Percentiles rank a stretch among this genome's conserved stretches.
These are phyloP conservation scores for Penicillium decumbens DNA, from an alignment of 2,329 filamentous ascomycete species.

Conservation along the genomic window DNA sequence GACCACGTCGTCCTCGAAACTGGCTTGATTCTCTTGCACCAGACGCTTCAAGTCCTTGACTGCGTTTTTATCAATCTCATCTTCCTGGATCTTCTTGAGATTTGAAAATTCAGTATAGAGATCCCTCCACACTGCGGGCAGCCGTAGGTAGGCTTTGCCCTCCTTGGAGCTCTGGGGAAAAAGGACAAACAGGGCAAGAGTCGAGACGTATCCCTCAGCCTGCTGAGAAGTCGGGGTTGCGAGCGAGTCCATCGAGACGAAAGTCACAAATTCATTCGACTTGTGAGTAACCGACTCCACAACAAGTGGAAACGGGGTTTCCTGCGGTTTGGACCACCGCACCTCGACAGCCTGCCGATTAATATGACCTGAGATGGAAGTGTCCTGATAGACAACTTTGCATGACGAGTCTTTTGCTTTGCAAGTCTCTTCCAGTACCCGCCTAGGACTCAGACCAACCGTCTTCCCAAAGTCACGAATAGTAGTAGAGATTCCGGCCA, in stretches of 20 bases:
- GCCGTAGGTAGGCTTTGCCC: slow-evolving; percentile 73
- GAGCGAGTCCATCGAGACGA: slow-evolving; percentile 68
- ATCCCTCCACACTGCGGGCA: slow-evolving; percentile 78
- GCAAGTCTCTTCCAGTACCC: slow-evolving; percentile 81
- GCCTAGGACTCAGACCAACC: slow-evolving; percentile 68
- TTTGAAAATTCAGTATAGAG: slow-evolving; percentile 76
- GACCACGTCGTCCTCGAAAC: slow-evolving; percentile 67
- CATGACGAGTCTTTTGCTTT: slow-evolving; percentile 62
- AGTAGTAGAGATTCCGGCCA: slow-evolving; percentile 41
- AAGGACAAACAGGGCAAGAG: slow-evolving; percentile 72
- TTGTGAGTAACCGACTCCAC: slow-evolving; percentile 42
- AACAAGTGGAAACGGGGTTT: slow-evolving; percentile 43
- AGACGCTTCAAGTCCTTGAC: slow-evolving; percentile 59
- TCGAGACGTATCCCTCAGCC: slow-evolving; percentile 82
- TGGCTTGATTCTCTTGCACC: slow-evolving; percentile 35
- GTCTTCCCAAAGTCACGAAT: slow-evolving; percentile 82
- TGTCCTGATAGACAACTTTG: slow-evolving; percentile 61
- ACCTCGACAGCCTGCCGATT: slow-evolving; percentile 72
- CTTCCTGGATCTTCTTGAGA: slow-evolving; percentile 63
- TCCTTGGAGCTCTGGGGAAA: slow-evolving; percentile 76
- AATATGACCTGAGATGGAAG: slow-evolving; percentile 70
- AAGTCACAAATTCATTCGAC: slow-evolving; percentile 47
- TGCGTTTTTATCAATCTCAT: slow-evolving; percentile 64
- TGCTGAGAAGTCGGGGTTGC: slow-evolving; percentile 72
- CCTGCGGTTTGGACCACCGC: slow-evolving; percentile 71